Percentiles rank a stretch among this genome's conserved stretches.
Conservation (phyloP, 371 early-diverging fungal species). For the Apophysomyces elegans region DNA sequence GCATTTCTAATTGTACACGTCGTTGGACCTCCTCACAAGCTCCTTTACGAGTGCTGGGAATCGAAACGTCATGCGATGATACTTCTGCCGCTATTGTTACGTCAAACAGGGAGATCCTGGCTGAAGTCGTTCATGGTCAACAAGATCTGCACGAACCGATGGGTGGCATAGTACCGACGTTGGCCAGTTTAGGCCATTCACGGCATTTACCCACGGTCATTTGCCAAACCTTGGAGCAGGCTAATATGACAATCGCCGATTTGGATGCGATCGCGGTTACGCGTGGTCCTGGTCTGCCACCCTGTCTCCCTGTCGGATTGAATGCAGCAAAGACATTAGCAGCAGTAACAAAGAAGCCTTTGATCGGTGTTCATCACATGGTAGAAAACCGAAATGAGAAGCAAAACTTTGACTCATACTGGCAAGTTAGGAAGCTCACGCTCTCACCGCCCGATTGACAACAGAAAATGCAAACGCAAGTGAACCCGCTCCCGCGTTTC, state of each 20-base stretch:
- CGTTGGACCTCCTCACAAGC: background rate
- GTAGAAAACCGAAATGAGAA: constrained; percentile 32
- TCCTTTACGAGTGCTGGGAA: constrained; percentile 62
- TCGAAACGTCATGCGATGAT: constrained; percentile 88
- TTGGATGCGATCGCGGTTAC: constrained; percentile 87
- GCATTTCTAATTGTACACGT: background rate
- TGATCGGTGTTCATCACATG: constrained; percentile 90
- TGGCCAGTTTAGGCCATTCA: constrained; percentile 76
- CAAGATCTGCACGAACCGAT: constrained; percentile 74
- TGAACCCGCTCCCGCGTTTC: constrained; percentile 60
- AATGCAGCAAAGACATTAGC: constrained; percentile 84
- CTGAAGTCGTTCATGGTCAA: constrained; percentile 72
- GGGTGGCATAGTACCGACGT: constrained; percentile 84
- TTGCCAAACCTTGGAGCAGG: constrained; percentile 62
- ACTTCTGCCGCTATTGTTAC: constrained; percentile 83
- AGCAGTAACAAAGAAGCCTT: constrained; percentile 68
- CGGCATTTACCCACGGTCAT: constrained; percentile 71
- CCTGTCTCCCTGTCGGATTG: constrained; percentile 76
- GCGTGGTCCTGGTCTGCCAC: constrained; percentile 82
- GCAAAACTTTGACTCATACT: background rate
- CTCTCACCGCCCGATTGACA: constrained; percentile 69
- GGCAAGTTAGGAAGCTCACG: constrained; percentile 68
- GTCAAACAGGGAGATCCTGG: constrained; percentile 67
- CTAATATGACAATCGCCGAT: constrained; percentile 56
- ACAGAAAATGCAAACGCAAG: constrained; percentile 13